phyloP scores from a whole-genome alignment of 2,329 filamentous ascomycete genomes.

The Colletotrichum melonis region DNA sequence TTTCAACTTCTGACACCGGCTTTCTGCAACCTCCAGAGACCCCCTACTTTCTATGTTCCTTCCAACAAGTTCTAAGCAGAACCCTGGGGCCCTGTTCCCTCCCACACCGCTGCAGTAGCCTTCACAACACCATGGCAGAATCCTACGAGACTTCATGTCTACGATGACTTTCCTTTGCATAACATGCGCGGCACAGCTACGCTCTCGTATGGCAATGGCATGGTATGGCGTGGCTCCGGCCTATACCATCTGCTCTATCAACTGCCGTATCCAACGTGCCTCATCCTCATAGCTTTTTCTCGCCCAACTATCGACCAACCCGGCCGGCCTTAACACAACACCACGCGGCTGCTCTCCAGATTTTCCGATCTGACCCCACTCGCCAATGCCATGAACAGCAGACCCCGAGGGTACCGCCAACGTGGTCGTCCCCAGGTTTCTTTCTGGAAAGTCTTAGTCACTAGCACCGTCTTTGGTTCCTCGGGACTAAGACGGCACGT shows the following conservation, averaged over 20 bases:
- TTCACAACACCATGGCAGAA: not conserved
- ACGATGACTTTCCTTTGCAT: slow-evolving; percentile 9
- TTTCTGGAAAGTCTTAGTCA: slow-evolving; percentile 19
- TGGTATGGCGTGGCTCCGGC: slow-evolving; percentile 9
- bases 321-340: slow-evolving; percentile 21
- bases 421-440: slow-evolving; percentile 18
- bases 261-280: not conserved
- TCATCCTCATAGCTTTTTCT: slow-evolving; percentile 5
- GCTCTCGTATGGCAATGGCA: slow-evolving; percentile 13
- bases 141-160: not conserved
- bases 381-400: slow-evolving; percentile 17
- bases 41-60: not conserved
- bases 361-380: slow-evolving; percentile 23
- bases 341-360: slow-evolving; percentile 29
- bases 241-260: not conserved
- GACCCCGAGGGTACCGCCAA: slow-evolving; percentile 27
- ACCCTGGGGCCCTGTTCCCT: not conserved
- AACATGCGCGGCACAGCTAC: slow-evolving; percentile 23
- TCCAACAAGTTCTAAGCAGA: slow-evolving; percentile 9
- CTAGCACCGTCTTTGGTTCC: not conserved
- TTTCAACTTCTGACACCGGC: slow-evolving; percentile 26
- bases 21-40: slow-evolving; percentile 9
- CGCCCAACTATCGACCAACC: not conserved
- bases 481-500: not conserved
- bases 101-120: not conserved